Evolutionary conservation across 495 filamentous ascomycete genomes (phyloP).

Genomic region (Polyplosphaeria fusca): DNA sequence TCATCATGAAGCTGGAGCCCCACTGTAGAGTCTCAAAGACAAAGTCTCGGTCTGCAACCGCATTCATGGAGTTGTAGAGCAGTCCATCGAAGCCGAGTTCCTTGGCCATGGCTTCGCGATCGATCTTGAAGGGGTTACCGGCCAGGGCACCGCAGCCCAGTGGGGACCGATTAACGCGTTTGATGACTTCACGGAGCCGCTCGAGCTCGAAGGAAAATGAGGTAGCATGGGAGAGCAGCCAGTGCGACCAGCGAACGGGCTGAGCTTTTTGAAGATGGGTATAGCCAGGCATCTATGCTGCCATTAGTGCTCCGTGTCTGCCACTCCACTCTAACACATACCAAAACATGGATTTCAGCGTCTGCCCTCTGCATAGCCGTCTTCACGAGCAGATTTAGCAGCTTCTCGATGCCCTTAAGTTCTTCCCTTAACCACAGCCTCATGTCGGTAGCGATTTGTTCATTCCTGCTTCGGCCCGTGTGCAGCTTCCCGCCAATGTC

Average conservation of each 20-base stretch:
- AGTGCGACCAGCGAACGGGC: slow-evolving; percentile 85
- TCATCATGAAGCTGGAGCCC: slow-evolving; percentile 77
- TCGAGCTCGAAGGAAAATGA: slow-evolving; percentile 76
- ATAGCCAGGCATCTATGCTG: slow-evolving; percentile 60
- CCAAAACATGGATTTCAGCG: slow-evolving; percentile 63
- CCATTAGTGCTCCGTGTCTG: slow-evolving; percentile 45
- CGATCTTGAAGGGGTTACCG: slow-evolving; percentile 89
- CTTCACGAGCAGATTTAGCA: slow-evolving; percentile 66
- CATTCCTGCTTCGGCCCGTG: slow-evolving; percentile 87
- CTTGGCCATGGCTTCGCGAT: slow-evolving; percentile 80
- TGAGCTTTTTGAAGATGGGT: slow-evolving; percentile 92
- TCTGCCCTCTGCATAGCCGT: slow-evolving; percentile 73
- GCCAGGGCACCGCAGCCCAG: slow-evolving; percentile 84
- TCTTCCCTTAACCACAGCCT: slow-evolving; percentile 84
- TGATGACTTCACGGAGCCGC: slow-evolving; percentile 70
- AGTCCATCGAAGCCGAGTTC: slow-evolving; percentile 85
- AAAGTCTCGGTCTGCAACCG: slow-evolving; percentile 84
- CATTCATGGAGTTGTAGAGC: slow-evolving; percentile 79
- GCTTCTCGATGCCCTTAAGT: slow-evolving; percentile 66
- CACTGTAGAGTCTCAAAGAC: slow-evolving; percentile 90
- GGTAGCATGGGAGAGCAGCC: slow-evolving; percentile 74
- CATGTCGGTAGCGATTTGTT: slow-evolving; percentile 93
- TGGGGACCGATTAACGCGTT: slow-evolving; percentile 72
- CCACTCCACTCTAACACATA: slow-evolving; percentile 10
- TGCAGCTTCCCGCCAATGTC: slow-evolving; percentile 87